Conservation (phyloP, 2,329 filamentous ascomycete genomes). For the Venturia carpophila region DNA sequence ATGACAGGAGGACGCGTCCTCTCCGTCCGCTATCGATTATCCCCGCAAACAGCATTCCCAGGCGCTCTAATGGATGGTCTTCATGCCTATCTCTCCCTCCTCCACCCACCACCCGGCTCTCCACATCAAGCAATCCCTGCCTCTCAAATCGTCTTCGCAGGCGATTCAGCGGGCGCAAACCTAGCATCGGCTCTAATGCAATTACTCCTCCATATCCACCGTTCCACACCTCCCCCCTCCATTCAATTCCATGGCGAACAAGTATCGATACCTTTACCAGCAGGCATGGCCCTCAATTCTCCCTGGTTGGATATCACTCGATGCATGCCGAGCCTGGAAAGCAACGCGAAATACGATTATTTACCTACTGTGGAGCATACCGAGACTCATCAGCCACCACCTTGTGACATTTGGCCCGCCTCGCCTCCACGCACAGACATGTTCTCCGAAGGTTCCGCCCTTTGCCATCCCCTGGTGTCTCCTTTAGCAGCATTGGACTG, state of each 20-base stretch:
- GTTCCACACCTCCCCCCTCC: constrained; percentile 32
- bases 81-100: constrained; percentile 61
- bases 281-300: constrained; percentile 53
- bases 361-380: constrained; percentile 41
- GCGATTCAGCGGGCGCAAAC: constrained; percentile 71
- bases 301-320: constrained; percentile 70
- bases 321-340: constrained; percentile 49
- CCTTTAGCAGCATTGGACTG: constrained; percentile 53
- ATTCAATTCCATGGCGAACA: constrained; percentile 54
- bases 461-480: constrained; percentile 60
- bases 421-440: constrained; percentile 39
- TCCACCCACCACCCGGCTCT: constrained; percentile 64
- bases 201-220: constrained; percentile 56
- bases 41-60: constrained; percentile 68
- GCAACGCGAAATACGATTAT: constrained; percentile 55
- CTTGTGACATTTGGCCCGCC: constrained; percentile 44
- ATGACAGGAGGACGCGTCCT: constrained; percentile 60
- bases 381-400: constrained; percentile 31
- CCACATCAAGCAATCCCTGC: constrained; percentile 59
- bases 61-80: constrained; percentile 65
- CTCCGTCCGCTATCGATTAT: constrained; percentile 65
- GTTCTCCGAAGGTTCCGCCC: constrained; percentile 38
- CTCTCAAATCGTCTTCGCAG: constrained; percentile 60
- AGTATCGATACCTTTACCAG: constrained; percentile 57
- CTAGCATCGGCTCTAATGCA: constrained; percentile 60